Evolutionary conservation across 345 rosid genomes (phyloP).

Genomic region (Iberis pinnata): DNA sequence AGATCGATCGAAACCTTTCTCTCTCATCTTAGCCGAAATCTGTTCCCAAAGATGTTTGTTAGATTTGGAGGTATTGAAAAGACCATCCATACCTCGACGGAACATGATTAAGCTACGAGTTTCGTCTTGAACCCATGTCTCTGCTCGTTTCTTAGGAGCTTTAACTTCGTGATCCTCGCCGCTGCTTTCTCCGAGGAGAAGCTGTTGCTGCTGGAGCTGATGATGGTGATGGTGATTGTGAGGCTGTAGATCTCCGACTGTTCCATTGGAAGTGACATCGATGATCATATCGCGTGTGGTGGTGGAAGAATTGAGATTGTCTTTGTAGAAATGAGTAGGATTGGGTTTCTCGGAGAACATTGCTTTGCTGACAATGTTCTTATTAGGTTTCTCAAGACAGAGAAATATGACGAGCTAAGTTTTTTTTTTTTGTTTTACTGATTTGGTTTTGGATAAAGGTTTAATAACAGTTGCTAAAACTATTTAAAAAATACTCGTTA

Average conservation of each 20-base stretch:
- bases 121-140: slow-evolving; percentile 98
- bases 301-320: slow-evolving; percentile 43
- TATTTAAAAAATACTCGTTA: too few species aligned
- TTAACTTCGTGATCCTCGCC: slow-evolving; percentile 71
- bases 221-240: slow-evolving; percentile 37
- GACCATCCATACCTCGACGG: slow-evolving; percentile 80
- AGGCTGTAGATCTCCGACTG: slow-evolving; percentile 39
- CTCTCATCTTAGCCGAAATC: slow-evolving; percentile 85
- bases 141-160: slow-evolving; percentile 95
- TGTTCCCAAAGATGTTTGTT: slow-evolving; percentile 97
- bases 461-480: too few species aligned
- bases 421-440: too few species aligned
- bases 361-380: too few species aligned
- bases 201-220: slow-evolving; percentile 43
- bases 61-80: slow-evolving; percentile 93
- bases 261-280: slow-evolving; percentile 62
- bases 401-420: too few species aligned
- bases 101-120: slow-evolving; percentile 70
- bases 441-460: too few species aligned
- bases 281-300: slow-evolving; percentile 66
- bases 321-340: slow-evolving; percentile 67
- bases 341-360: slow-evolving; percentile 94
- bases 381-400: too few species aligned
- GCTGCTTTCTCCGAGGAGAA: slow-evolving; percentile 79
- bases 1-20: slow-evolving; percentile 91